A percentile compares a stretch with the other conserved stretches of the same genome.
phyloP scores from a whole-genome alignment of 345 rosid species.

The Linum tenue region DNA sequence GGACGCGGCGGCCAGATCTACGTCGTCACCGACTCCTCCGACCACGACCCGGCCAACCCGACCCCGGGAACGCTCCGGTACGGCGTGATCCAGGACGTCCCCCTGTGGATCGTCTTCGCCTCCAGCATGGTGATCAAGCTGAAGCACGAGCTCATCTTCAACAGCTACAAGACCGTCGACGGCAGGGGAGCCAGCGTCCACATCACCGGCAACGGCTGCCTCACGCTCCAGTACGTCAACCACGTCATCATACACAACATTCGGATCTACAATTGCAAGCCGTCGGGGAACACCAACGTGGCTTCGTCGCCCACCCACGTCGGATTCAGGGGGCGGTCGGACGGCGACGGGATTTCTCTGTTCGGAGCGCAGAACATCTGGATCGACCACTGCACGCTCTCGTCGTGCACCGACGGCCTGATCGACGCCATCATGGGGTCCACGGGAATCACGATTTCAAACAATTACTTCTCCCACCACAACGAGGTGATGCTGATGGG shows the following conservation, averaged over 20 bases:
- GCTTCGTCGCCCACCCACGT: slow-evolving; percentile 12
- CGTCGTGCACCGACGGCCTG: slow-evolving; percentile 21
- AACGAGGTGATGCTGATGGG: slow-evolving; percentile 26
- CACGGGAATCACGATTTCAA: slow-evolving; percentile 20
- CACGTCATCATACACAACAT: slow-evolving; percentile 22
- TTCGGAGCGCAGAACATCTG: slow-evolving; percentile 14
- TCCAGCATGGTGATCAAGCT: slow-evolving; percentile 17
- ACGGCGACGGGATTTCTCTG: slow-evolving; percentile 21
- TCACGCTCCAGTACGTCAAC: slow-evolving; percentile 12
- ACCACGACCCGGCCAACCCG: slow-evolving; percentile 19
- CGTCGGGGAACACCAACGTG: slow-evolving; percentile 7
- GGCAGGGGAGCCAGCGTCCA: slow-evolving; percentile 20
- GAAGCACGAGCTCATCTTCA: slow-evolving; percentile 20
- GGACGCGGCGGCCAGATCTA: slow-evolving; percentile 21
- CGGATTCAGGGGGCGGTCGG: slow-evolving; percentile 11
- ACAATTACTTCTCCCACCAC: slow-evolving; percentile 22
- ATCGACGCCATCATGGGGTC: slow-evolving; percentile 15
- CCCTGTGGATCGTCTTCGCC: slow-evolving; percentile 24
- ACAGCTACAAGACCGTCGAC: slow-evolving; percentile 20
- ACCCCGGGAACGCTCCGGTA: slow-evolving; percentile 20
- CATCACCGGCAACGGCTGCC: slow-evolving; percentile 16
- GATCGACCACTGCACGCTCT: slow-evolving; percentile 18
- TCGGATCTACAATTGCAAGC: slow-evolving; percentile 17
- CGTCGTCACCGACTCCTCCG: slow-evolving; percentile 16
- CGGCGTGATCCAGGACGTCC: slow-evolving; percentile 21